Percentiles rank a stretch among this genome's conserved stretches.
Evolutionary conservation across 371 early-diverging fungal genomes (phyloP).

Genomic region (Apophysomyces trapeziformis): DNA sequence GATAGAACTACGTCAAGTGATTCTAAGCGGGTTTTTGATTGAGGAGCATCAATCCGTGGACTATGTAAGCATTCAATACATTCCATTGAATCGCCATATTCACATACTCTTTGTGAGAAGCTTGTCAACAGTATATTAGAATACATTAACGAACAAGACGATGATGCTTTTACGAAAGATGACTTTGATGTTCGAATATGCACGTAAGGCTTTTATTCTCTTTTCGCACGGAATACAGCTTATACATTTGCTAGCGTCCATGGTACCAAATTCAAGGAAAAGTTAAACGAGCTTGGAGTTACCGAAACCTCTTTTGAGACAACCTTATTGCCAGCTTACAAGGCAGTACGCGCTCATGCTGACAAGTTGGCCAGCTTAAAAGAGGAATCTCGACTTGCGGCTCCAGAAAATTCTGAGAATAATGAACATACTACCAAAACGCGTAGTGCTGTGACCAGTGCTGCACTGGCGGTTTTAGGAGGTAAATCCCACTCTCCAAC

Average conservation of each 20-base stretch:
- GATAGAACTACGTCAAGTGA: slow-evolving; percentile 44
- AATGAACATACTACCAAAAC: not conserved
- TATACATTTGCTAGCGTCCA: slow-evolving; percentile 21
- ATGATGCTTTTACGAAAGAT: slow-evolving; percentile 28
- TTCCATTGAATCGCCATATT: slow-evolving; percentile 11
- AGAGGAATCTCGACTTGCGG: not conserved
- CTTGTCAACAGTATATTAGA: slow-evolving; percentile 24
- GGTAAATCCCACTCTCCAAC: not conserved
- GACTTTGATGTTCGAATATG: slow-evolving; percentile 46
- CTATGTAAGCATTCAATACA: slow-evolving; percentile 28
- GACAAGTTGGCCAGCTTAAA: slow-evolving; percentile 12
- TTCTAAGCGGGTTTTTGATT: slow-evolving; percentile 18
- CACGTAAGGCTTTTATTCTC: slow-evolving; percentile 33
- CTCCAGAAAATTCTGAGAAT: not conserved
- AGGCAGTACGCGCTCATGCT: slow-evolving; percentile 23
- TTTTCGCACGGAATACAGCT: slow-evolving; percentile 23
- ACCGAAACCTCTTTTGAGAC: slow-evolving; percentile 18
- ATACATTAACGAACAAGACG: slow-evolving; percentile 21
- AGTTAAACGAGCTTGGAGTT: slow-evolving; percentile 31
- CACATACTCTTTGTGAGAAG: slow-evolving; percentile 11
- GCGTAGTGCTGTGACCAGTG: slow-evolving; percentile 11
- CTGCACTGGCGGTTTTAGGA: not conserved
- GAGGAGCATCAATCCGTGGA: slow-evolving; percentile 37
- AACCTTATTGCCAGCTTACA: slow-evolving; percentile 33
- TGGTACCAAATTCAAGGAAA: slow-evolving; percentile 30